These are phyloP conservation scores for Sporothrix luriei DNA, from an alignment of 2,329 filamentous ascomycete genomes.

Conservation along the genomic window DNA sequence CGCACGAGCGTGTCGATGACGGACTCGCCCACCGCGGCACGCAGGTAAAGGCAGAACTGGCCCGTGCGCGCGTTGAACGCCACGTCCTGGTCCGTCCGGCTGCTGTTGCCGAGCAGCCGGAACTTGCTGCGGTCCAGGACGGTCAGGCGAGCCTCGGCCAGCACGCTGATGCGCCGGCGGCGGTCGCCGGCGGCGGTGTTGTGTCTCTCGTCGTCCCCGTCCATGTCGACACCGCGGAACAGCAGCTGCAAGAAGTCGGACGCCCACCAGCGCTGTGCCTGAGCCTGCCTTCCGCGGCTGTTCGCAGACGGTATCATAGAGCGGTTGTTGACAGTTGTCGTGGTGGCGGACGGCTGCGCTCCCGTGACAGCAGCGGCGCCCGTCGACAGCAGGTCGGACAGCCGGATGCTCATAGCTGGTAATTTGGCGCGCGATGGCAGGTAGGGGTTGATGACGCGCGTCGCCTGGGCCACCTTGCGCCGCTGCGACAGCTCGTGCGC, in stretches of 20 bases:
- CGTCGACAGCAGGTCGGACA: conserved; percentile 48
- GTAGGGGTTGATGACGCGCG: conserved; percentile 44
- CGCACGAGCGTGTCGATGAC: conserved; percentile 61
- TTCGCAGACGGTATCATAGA: background rate
- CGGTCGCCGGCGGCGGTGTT: background rate
- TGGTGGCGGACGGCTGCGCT: background rate
- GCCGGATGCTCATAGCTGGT: conserved; percentile 53
- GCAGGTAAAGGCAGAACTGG: conserved; percentile 64
- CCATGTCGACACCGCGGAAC: conserved; percentile 55
- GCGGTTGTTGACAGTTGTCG: conserved; percentile 26
- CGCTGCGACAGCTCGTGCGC: conserved; percentile 52
- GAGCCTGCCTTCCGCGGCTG: background rate
- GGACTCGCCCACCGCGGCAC: conserved; percentile 60
- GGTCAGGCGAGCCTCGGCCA: conserved; percentile 58
- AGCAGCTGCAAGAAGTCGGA: conserved; percentile 60
- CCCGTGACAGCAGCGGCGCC: background rate
- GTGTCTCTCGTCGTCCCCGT: conserved; percentile 39
- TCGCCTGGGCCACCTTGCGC: conserved; percentile 47
- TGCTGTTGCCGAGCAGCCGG: conserved; percentile 54
- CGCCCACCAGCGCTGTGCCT: conserved; percentile 53
- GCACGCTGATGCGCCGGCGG: conserved; percentile 43
- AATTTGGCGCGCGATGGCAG: conserved; percentile 51
- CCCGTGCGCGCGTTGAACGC: conserved; percentile 62
- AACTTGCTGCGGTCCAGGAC: conserved; percentile 59
- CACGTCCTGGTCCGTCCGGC: conserved; percentile 59